Percentiles rank a stretch among this genome's conserved stretches.
phyloP scores from a whole-genome alignment of 2,329 filamentous ascomycete species.

The Tolypocladium ovalisporum region DNA sequence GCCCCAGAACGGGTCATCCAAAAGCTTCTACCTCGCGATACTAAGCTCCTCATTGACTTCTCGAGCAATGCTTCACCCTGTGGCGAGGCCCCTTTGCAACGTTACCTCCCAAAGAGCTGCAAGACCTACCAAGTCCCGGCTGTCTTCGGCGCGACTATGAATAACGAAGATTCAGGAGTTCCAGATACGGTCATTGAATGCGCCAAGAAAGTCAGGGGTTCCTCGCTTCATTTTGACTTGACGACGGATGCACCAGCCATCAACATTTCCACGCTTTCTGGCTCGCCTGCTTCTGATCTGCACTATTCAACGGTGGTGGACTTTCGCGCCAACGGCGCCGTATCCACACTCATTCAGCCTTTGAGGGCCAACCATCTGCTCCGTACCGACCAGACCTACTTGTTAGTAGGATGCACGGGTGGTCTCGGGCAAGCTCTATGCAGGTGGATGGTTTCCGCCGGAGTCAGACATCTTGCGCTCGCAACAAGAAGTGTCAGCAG shows the following conservation, averaged over 20 bases:
- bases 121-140: not conserved
- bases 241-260: not conserved
- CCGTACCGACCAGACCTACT: conserved; percentile 17
- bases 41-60: not conserved
- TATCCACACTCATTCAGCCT: not conserved
- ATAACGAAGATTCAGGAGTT: not conserved
- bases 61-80: not conserved
- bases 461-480: conserved; percentile 22
- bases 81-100: not conserved
- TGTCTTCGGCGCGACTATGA: not conserved
- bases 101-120: not conserved
- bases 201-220: not conserved
- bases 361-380: conserved; percentile 8
- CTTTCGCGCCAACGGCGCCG: not conserved
- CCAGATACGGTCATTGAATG: not conserved
- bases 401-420: conserved; percentile 20
- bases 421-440: conserved; percentile 24
- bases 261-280: not conserved
- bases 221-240: not conserved
- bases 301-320: not conserved
- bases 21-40: not conserved
- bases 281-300: not conserved
- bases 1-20: not conserved
- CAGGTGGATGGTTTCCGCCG: conserved; percentile 26
- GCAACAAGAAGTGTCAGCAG: conserved; percentile 26